Conservation (phyloP, 2,329 filamentous ascomycete species). For the Colletotrichum brevisporum region DNA sequence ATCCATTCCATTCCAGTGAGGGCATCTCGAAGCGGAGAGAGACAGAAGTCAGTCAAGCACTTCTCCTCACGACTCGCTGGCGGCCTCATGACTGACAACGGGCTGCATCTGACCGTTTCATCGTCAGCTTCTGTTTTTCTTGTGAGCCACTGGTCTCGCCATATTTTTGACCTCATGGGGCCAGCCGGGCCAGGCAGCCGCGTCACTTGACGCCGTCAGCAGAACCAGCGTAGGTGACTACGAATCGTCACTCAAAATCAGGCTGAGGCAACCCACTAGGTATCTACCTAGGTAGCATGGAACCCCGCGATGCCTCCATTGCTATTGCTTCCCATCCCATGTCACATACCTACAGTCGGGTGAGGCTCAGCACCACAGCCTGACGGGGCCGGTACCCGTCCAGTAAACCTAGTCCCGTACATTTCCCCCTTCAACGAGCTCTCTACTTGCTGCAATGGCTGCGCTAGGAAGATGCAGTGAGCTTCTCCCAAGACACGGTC, state of each 20-base stretch:
- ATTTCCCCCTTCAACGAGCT: no score
- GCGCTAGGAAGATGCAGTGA: no score
- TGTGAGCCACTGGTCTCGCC: background rate
- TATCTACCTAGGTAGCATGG: background rate
- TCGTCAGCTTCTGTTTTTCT: background rate
- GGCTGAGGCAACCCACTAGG: conserved; percentile 13
- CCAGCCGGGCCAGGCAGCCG: conserved; percentile 15
- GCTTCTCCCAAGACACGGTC: no score
- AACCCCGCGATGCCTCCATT: conserved; percentile 6
- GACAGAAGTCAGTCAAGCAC: no score
- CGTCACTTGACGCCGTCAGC: conserved; percentile 15
- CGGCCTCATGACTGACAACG: conserved; percentile 4
- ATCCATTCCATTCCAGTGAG: background rate
- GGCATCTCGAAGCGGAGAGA: background rate
- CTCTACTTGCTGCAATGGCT: no score
- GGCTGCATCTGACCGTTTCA: background rate
- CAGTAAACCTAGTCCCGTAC: no score
- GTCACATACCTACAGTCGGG: no score
- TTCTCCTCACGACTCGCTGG: background rate
- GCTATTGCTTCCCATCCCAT: no score
- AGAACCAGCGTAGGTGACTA: conserved; percentile 11
- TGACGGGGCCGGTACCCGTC: background rate
- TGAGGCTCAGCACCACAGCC: conserved; percentile 21
- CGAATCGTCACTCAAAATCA: background rate
- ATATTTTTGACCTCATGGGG: background rate